Conservation (phyloP, 805 yeast species). For the Metschnikowia gelsemii region DNA sequence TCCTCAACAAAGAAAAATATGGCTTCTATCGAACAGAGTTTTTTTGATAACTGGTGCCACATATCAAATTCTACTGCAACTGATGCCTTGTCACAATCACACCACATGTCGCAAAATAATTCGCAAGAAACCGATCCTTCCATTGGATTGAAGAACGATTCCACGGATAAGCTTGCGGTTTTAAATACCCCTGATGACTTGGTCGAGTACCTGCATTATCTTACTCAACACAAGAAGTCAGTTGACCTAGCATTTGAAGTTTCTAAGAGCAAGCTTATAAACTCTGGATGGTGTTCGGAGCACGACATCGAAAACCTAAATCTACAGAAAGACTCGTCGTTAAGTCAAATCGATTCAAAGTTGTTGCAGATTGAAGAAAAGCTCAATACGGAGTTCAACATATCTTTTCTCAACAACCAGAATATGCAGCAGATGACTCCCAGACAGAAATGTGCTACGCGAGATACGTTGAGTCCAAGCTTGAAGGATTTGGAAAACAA, state of each 20-base stretch:
- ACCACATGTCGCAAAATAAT: no score
- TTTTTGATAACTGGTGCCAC: slow-evolving; percentile 27
- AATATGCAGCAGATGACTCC: slow-evolving; percentile 3
- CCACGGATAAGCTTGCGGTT: slow-evolving; percentile 17
- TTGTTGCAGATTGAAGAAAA: slow-evolving; percentile 38
- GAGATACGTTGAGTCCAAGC: slow-evolving; percentile 28
- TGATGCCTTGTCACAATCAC: background rate
- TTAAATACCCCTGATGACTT: slow-evolving; percentile 28
- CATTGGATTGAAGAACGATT: background rate
- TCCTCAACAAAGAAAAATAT: slow-evolving; percentile 28
- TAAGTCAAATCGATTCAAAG: slow-evolving; percentile 39
- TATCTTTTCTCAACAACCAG: slow-evolving; percentile 24
- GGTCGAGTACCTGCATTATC: slow-evolving; percentile 32
- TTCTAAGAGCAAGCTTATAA: slow-evolving; percentile 32
- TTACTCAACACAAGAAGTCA: slow-evolving; percentile 34
- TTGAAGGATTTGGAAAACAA: slow-evolving; percentile 35
- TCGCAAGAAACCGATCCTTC: background rate
- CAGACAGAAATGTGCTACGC: slow-evolving; percentile 2
- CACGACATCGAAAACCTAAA: slow-evolving; percentile 40
- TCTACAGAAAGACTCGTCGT: slow-evolving; percentile 35
- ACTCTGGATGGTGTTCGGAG: slow-evolving; percentile 44
- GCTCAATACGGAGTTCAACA: slow-evolving; percentile 30
- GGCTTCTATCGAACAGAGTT: slow-evolving; percentile 35
- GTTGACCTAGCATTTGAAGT: slow-evolving; percentile 35
- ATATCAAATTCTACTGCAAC: background rate